phyloP scores from a whole-genome alignment of 2,329 filamentous ascomycete genomes.

The Talaromyces albobiverticillius region DNA sequence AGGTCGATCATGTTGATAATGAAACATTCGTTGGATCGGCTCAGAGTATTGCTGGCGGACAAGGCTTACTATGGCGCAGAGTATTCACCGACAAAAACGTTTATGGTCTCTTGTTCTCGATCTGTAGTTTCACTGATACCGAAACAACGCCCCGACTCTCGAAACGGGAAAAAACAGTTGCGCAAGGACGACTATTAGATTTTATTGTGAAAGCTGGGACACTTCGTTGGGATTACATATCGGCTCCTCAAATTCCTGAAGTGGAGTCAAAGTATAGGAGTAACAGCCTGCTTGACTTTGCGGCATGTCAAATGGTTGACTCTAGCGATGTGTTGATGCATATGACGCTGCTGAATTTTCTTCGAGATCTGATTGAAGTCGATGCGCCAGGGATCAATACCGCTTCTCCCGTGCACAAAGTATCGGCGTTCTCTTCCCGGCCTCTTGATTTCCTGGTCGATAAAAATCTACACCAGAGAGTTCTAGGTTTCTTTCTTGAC shows the following conservation, averaged over 20 bases:
- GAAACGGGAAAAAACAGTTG: slow-evolving; percentile 55
- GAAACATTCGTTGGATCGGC: slow-evolving; percentile 20
- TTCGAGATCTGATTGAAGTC: slow-evolving; percentile 50
- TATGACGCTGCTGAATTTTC: slow-evolving; percentile 58
- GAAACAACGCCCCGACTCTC: slow-evolving; percentile 39
- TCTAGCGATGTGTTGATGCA: slow-evolving; percentile 59
- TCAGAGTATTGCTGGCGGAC: slow-evolving; percentile 33
- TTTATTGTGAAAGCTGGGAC: slow-evolving; percentile 54
- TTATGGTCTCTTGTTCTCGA: slow-evolving; percentile 55
- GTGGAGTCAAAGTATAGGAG: slow-evolving; percentile 46
- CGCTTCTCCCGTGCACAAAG: slow-evolving; percentile 29
- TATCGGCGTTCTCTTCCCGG: slow-evolving; percentile 38
- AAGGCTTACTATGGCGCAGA: slow-evolving; percentile 60
- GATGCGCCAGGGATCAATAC: slow-evolving; percentile 34
- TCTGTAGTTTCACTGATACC: slow-evolving; percentile 46
- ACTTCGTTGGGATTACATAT: slow-evolving; percentile 55
- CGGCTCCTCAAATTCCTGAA: slow-evolving; percentile 50
- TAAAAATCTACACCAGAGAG: slow-evolving; percentile 49
- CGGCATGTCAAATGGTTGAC: slow-evolving; percentile 55
- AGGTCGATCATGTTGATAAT: slow-evolving; percentile 45
- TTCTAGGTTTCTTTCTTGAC: slow-evolving; percentile 52
- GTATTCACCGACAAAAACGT: slow-evolving; percentile 60
- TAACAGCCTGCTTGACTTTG: slow-evolving; percentile 54
- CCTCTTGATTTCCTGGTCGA: slow-evolving; percentile 53
- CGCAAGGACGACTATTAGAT: slow-evolving; percentile 59